Base-by-base conservation (phyloP, 495 filamentous ascomycete genomes). In the Trichoderma erinaceum region DNA sequence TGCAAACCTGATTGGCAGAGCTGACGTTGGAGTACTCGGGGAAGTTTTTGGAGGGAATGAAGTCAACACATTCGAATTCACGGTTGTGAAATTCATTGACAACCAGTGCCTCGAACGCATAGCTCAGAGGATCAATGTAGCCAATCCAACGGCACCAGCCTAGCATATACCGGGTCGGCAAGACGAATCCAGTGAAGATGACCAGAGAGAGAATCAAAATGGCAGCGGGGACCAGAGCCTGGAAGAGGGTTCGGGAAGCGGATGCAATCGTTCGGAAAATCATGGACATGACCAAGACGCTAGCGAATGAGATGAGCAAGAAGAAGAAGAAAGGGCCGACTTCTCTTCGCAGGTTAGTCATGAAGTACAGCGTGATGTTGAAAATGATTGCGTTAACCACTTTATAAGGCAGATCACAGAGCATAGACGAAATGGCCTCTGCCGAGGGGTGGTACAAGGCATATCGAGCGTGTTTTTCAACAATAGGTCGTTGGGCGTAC, bases 381-480 rank as follows among this genome's bases (percentile, higher is more conserved):
- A 88, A 88, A 3, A 78, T 71, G 64, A 85, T 74, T 1, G 77
- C 65, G 63, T 82, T 84, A 41, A 67, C 27, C 5, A 85, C 67
- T 73, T 86, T 86, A 76, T 93, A 91, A 0, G 93, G 93, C 71
- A 96, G 71, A 71, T 96, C 93, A 68, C 85, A 87, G 25, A 97
- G 78, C 85, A 93, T 92, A 15, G 89, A 92, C 3, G 92, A 86
- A 65, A 96, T 82, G 2, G 92, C 91, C 79, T 97, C 93, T 16
- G 92, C 88, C 4, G 90, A 92, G 0, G 93, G 91, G 74, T 96
- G 93, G 72, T 97, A 97, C 25, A 97, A 81, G n/a, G 93, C 93
- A 74, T 96, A 97, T 69, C 89, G 87, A 66, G 81, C 79, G 72
- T 97, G 93, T 73, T 97, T 97, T 73, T 97, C 93, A 67, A 97